Percentiles rank a stretch among this genome's conserved stretches.
Conservation (phyloP, 768 basidiomycete genomes). For the Podaxis carcinomalis region DNA sequence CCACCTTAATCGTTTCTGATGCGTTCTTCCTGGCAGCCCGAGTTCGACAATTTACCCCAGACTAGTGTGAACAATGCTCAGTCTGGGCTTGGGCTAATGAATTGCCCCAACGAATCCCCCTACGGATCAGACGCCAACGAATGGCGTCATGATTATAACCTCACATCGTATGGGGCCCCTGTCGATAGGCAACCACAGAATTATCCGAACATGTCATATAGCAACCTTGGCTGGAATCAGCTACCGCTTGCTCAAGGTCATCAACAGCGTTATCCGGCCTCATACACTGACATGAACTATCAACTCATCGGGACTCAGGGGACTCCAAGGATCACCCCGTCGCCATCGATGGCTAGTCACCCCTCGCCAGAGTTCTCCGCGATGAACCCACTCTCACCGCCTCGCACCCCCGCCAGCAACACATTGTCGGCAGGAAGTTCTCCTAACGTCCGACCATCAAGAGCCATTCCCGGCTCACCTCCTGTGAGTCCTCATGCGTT, state of each 20-base stretch:
- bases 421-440: slow-evolving; percentile 5
- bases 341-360: neutral
- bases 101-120: neutral
- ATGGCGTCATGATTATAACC: slow-evolving; percentile 2
- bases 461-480: slow-evolving; percentile 1
- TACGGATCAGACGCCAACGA: slow-evolving; percentile 6
- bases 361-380: slow-evolving; percentile 1
- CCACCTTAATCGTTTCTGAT: neutral
- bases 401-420: slow-evolving; percentile 3
- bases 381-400: slow-evolving; percentile 2
- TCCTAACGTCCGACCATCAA: slow-evolving; percentile 4
- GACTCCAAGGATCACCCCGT: neutral
- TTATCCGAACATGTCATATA: neutral
- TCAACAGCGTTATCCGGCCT: neutral
- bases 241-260: neutral
- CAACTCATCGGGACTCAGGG: neutral
- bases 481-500: neutral
- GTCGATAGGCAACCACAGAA: neutral
- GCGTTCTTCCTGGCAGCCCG: neutral
- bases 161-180: neutral
- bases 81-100: neutral
- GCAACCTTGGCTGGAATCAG: neutral
- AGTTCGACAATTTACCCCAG: neutral
- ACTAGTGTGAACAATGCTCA: neutral
- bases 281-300: slow-evolving; percentile 1